Conservation (phyloP, 2,329 filamentous ascomycete species). For the Ophiostoma montium region DNA sequence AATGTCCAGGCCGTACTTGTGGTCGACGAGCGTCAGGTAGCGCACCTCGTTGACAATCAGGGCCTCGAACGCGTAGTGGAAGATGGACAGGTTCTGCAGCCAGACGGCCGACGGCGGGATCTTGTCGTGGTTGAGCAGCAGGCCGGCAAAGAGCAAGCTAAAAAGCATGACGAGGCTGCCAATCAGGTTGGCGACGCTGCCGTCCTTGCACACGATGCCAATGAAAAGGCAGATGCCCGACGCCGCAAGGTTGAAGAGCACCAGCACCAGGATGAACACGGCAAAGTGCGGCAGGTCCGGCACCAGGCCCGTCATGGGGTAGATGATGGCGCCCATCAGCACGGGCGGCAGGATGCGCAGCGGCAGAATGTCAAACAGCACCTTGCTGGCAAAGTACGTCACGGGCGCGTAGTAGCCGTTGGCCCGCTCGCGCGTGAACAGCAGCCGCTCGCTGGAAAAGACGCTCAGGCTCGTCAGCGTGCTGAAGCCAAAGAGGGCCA, state of each 20-base stretch:
- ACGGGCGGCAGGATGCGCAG: conserved; percentile 89
- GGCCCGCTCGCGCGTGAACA: conserved; percentile 86
- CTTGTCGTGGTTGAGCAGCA: conserved; percentile 86
- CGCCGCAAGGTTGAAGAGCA: conserved; percentile 91
- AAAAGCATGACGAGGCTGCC: conserved; percentile 96
- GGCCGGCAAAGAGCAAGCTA: conserved; percentile 83
- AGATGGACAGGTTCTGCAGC: conserved; percentile 89
- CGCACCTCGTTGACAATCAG: conserved; percentile 96
- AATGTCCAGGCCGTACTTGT: conserved; percentile 93
- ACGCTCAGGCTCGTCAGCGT: conserved; percentile 88
- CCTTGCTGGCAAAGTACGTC: conserved; percentile 89
- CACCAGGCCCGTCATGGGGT: conserved; percentile 92
- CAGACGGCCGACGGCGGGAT: conserved; percentile 76
- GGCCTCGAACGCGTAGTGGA: conserved; percentile 94
- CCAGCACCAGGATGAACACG: conserved; percentile 80
- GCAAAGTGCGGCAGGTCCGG: conserved; percentile 73
- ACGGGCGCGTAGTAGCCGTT: conserved; percentile 94
- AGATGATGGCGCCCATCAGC: conserved; percentile 89
- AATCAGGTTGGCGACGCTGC: conserved; percentile 81
- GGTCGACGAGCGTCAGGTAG: conserved; percentile 75
- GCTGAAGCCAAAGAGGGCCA: conserved; percentile 92
- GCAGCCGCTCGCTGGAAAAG: conserved; percentile 76
- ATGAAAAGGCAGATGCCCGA: conserved; percentile 92
- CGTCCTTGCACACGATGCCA: conserved; percentile 86
- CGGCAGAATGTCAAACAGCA: conserved; percentile 95